phyloP scores from a whole-genome alignment of 2,329 filamentous ascomycete genomes.

The Aspergillus bombycis region DNA sequence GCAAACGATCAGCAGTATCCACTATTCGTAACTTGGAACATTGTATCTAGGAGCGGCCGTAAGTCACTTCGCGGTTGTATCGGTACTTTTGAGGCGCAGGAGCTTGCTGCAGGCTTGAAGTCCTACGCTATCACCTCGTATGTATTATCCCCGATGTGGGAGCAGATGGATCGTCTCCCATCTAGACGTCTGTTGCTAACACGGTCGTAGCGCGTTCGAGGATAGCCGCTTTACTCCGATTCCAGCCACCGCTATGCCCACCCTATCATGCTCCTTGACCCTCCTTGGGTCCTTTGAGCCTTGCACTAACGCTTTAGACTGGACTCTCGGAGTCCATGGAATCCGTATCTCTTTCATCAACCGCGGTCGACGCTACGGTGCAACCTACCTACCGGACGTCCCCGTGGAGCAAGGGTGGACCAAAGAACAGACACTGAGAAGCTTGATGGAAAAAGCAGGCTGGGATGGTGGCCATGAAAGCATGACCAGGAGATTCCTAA shows the following conservation, averaged over 20 bases:
- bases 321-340: slow-evolving; percentile 84
- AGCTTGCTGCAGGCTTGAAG: slow-evolving; percentile 71
- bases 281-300: slow-evolving; percentile 85
- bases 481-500: slow-evolving; percentile 40
- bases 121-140: slow-evolving; percentile 82
- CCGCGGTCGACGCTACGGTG: slow-evolving; percentile 72
- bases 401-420: slow-evolving; percentile 92
- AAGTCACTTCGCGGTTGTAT: slow-evolving; percentile 88
- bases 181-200: slow-evolving; percentile 7
- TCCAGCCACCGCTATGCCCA: slow-evolving; percentile 49
- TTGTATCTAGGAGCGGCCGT: slow-evolving; percentile 61
- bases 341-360: slow-evolving; percentile 83
- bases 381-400: slow-evolving; percentile 92
- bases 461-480: slow-evolving; percentile 67
- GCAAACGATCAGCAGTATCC: slow-evolving; percentile 61
- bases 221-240: slow-evolving; percentile 66
- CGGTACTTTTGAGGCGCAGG: slow-evolving; percentile 83
- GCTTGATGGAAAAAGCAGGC: slow-evolving; percentile 91
- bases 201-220: slow-evolving; percentile 59
- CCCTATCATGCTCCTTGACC: slow-evolving; percentile 66
- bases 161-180: slow-evolving; percentile 2
- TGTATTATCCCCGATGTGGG: slow-evolving; percentile 31
- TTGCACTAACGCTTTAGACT: slow-evolving; percentile 74
- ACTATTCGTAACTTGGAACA: slow-evolving; percentile 96
- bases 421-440: slow-evolving; percentile 87